These are phyloP conservation scores for Abrus precatorius DNA, from an alignment of 306 rosid species.

Conservation along the genomic window DNA sequence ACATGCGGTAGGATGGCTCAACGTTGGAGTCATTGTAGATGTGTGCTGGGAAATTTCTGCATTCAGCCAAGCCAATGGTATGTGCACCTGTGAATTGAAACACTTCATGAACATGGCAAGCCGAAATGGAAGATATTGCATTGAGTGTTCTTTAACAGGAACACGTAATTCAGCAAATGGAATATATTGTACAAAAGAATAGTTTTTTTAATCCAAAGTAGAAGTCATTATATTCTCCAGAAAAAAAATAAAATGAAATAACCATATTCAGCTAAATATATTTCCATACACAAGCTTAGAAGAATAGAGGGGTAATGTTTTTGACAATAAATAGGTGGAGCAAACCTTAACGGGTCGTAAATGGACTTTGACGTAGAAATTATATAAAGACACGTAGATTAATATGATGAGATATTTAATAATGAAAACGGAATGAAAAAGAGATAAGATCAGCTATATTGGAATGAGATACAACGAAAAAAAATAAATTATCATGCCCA, in stretches of 20 bases:
- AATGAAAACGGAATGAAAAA: neutral
- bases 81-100: conserved; percentile 57
- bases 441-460: neutral
- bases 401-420: neutral
- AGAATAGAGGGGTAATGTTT: neutral
- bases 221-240: no score
- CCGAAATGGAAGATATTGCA: neutral
- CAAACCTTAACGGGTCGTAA: neutral
- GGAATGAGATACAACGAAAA: neutral
- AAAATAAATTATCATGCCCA: neutral
- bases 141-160: neutral
- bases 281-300: neutral
- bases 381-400: neutral
- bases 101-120: neutral
- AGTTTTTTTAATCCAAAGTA: no score
- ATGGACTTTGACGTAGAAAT: neutral
- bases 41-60: conserved; percentile 55
- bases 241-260: no score
- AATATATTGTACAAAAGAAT: neutral
- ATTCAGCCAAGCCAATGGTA: conserved; percentile 67
- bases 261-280: neutral
- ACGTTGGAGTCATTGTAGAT: conserved; percentile 66
- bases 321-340: neutral
- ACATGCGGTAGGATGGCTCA: conserved; percentile 57
- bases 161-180: neutral